Conservation (phyloP, 2,329 filamentous ascomycete genomes). For the Tolypocladium guangdongense region DNA sequence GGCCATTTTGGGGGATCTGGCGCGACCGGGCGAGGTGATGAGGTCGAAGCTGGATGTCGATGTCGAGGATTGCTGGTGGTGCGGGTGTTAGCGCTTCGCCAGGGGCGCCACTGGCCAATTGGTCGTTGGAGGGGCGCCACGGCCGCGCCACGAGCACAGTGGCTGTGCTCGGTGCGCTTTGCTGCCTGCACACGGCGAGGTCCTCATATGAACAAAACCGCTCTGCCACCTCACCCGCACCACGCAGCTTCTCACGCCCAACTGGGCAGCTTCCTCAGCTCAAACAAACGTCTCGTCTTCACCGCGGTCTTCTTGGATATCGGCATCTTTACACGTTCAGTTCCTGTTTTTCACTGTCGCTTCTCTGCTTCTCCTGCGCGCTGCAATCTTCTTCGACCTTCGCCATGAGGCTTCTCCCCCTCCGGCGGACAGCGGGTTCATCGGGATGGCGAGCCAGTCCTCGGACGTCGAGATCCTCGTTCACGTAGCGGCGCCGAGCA, state of each 20-base stretch:
- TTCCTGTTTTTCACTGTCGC: neutral
- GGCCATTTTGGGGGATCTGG: neutral
- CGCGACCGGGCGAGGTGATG: neutral
- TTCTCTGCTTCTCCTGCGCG: neutral
- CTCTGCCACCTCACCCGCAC: neutral
- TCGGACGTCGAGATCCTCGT: slow-evolving; percentile 41
- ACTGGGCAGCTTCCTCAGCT: neutral
- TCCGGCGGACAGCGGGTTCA: neutral
- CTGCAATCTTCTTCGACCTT: neutral
- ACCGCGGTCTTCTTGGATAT: neutral
- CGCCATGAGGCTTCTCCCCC: slow-evolving; percentile 1
- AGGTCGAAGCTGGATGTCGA: neutral
- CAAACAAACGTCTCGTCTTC: neutral
- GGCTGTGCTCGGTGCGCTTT: neutral
- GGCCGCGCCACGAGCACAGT: too few species aligned
- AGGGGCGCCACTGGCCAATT: neutral
- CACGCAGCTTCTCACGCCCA: neutral
- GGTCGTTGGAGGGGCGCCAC: neutral
- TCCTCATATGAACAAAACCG: neutral
- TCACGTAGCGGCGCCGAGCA: slow-evolving; percentile 42
- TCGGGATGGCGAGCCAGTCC: slow-evolving; percentile 14
- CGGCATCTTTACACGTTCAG: too few species aligned
- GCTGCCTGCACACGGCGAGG: neutral
- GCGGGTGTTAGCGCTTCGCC: too few species aligned
- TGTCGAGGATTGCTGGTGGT: neutral